Conservation (phyloP, 208 protist genomes). For the Crithidia sp. region DNA sequence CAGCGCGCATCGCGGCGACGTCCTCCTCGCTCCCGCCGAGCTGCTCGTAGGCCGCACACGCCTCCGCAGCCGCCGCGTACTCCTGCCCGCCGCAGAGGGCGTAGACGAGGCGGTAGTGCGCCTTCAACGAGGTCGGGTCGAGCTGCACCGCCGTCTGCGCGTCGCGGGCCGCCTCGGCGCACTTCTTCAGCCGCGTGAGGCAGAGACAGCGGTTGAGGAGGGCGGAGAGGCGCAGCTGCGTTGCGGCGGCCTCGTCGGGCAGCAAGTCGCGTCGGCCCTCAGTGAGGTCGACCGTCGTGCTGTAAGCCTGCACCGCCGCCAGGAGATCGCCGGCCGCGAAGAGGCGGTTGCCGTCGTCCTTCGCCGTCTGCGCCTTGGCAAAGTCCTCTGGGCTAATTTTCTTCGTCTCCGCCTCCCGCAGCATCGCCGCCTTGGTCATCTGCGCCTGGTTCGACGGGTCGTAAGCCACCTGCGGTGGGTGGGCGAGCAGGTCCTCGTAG, state of each 20-base stretch:
- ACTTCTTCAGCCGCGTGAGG: conserved; percentile 36
- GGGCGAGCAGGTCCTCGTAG: conserved; percentile 48
- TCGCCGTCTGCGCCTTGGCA: conserved; percentile 54
- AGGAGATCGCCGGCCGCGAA: conserved; percentile 51
- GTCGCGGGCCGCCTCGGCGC: conserved; percentile 46
- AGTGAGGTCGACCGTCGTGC: conserved; percentile 53
- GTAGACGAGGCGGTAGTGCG: conserved; percentile 66
- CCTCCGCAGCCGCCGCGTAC: conserved; percentile 43
- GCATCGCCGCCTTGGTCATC: conserved; percentile 61
- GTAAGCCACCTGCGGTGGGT: conserved; percentile 57
- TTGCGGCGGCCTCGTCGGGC: conserved; percentile 58
- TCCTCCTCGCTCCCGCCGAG: conserved; percentile 46
- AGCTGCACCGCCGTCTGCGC: conserved; percentile 47
- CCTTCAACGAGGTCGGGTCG: conserved; percentile 52
- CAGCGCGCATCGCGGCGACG: conserved; percentile 45
- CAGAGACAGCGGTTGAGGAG: conserved; percentile 78
- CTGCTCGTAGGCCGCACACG: conserved; percentile 41
- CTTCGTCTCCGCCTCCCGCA: conserved; percentile 73
- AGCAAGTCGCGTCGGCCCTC: conserved; percentile 76
- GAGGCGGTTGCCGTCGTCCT: conserved; percentile 65
- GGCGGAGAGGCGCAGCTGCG: conserved; percentile 47
- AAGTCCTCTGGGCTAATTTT: conserved; percentile 67
- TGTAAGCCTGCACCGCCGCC: conserved; percentile 70
- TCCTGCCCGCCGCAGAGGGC: conserved; percentile 60
- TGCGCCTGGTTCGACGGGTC: conserved; percentile 75